Conservation (phyloP, 148 eudicot genomes). For the Suaeda aralocaspica region DNA sequence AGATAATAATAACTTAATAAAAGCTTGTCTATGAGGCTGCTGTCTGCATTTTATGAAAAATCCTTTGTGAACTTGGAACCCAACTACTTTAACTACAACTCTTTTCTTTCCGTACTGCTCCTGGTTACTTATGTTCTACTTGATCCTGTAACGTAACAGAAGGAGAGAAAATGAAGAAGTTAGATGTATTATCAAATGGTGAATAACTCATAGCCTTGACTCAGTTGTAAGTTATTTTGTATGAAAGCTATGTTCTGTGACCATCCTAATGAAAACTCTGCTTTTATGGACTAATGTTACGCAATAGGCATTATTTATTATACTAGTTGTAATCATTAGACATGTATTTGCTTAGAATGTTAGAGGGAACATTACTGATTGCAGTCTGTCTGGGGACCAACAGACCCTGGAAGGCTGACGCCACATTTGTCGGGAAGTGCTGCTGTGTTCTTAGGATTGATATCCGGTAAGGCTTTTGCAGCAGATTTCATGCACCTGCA, state of each 20-base stretch:
- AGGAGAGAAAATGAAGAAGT: neutral
- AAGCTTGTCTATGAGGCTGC: no score
- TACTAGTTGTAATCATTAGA: no score
- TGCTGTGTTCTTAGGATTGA: slow-evolving; percentile 14
- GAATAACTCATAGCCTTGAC: no score
- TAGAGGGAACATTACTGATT: no score
- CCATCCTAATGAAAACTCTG: no score
- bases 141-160: slow-evolving; percentile 14
- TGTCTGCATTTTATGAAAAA: no score
- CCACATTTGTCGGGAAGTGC: slow-evolving; percentile 23
- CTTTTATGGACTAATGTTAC: no score
- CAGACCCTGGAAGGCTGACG: slow-evolving; percentile 9
- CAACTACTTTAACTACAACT: neutral
- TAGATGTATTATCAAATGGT: neutral
- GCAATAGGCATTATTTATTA: no score
- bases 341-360: no score
- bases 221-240: no score
- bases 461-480: slow-evolving; percentile 16
- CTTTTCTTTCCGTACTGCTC: neutral
- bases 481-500: slow-evolving; percentile 39
- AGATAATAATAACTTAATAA: neutral
- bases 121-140: neutral
- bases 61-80: no score
- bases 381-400: slow-evolving; percentile 27
- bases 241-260: no score